Evolutionary conservation across 2,329 filamentous ascomycete species (phyloP).

Genomic region (Fusarium napiforme): DNA sequence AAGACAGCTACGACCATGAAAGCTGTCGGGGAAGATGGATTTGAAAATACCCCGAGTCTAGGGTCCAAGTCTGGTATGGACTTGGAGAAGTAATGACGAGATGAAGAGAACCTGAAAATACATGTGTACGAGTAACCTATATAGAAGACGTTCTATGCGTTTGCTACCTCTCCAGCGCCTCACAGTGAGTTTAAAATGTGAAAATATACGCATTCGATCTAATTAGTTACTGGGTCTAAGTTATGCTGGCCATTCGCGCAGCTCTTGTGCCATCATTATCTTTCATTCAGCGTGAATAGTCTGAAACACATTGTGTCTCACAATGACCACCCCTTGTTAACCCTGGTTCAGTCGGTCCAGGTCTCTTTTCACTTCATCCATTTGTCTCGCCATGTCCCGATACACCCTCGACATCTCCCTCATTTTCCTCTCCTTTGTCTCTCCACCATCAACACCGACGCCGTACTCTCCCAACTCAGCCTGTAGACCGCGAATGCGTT

Average conservation of each 20-base stretch:
- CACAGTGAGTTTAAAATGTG: not conserved
- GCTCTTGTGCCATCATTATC: not conserved
- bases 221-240: not conserved
- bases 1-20: slow-evolving; percentile 28
- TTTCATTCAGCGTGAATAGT: not conserved
- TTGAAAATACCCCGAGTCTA: slow-evolving; percentile 43
- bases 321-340: slow-evolving; percentile 21
- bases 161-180: not conserved
- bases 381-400: slow-evolving; percentile 60
- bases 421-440: slow-evolving; percentile 60
- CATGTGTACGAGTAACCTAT: slow-evolving; percentile 43
- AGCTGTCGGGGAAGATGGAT: slow-evolving; percentile 30
- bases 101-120: slow-evolving; percentile 31
- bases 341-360: slow-evolving; percentile 51
- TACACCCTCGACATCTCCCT: slow-evolving; percentile 65
- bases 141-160: slow-evolving; percentile 24
- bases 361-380: slow-evolving; percentile 62
- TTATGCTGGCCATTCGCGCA: not conserved
- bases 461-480: slow-evolving; percentile 63
- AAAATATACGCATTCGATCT: not conserved
- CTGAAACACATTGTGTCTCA: not conserved
- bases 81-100: slow-evolving; percentile 32
- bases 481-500: slow-evolving; percentile 54
- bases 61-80: slow-evolving; percentile 21
- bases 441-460: slow-evolving; percentile 51